A percentile compares a stretch with the other conserved stretches of the same genome.
Conservation (phyloP, 257 asterid genomes). For the Primulina huaijiensis region DNA sequence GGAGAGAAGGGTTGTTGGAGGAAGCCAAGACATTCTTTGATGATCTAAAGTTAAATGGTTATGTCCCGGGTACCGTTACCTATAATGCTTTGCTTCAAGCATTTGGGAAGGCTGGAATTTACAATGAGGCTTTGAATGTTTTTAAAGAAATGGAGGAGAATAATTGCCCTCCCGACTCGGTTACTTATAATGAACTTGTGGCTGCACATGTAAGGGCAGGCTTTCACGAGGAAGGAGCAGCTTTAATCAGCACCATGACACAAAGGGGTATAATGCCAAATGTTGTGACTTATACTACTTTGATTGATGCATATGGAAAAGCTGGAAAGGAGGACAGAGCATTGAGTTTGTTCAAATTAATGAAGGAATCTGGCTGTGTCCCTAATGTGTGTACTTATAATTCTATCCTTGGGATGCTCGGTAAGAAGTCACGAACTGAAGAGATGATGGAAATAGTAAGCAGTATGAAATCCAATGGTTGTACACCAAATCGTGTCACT, state of each 20-base stretch:
- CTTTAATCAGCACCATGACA: conserved; percentile 68
- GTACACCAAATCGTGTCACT: conserved; percentile 78
- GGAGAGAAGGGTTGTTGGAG: conserved; percentile 79
- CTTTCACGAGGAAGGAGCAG: conserved; percentile 83
- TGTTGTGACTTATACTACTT: conserved; percentile 84
- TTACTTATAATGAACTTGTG: conserved; percentile 90
- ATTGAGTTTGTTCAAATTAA: conserved; percentile 53
- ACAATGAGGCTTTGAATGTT: conserved; percentile 72
- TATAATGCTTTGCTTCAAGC: conserved; percentile 88
- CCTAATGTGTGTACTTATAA: conserved; percentile 93
- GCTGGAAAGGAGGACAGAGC: conserved; percentile 76
- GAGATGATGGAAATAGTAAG: conserved; percentile 73
- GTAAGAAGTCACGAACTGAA: conserved; percentile 76
- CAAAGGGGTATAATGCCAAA: conserved; percentile 75
- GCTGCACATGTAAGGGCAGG: conserved; percentile 91
- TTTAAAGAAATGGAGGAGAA: conserved; percentile 87
- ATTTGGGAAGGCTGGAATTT: conserved; percentile 79
- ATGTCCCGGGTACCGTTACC: conserved; percentile 71
- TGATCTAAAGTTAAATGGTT: conserved; percentile 68
- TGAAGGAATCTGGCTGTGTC: conserved; percentile 89
- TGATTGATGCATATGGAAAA: conserved; percentile 94
- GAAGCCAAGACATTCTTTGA: conserved; percentile 80
- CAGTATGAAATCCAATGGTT: conserved; percentile 81
- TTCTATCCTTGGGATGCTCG: conserved; percentile 85
- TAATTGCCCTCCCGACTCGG: conserved; percentile 75